Evolutionary conservation across 2,329 filamentous ascomycete species (phyloP).

Genomic region (Alternaria incomplexa): DNA sequence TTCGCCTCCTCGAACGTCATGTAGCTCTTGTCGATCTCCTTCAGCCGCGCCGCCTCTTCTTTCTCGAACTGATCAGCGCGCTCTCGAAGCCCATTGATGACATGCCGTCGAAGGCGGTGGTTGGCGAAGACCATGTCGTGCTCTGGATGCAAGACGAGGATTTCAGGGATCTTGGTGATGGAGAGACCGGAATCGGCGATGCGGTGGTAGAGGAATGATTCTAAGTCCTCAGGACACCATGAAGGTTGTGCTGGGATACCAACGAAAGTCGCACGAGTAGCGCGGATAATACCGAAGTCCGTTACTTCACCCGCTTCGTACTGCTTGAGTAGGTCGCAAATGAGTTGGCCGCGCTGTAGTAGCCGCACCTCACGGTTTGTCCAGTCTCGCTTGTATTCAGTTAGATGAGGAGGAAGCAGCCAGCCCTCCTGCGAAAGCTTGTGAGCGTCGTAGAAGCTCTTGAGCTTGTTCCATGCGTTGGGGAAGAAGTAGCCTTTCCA

Average conservation of each 20-base stretch:
- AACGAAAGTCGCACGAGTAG: conserved; percentile 16
- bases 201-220: conserved; percentile 16
- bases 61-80: conserved; percentile 7
- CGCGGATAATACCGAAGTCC: conserved; percentile 19
- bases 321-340: conserved; percentile 3
- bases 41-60: conserved; percentile 11
- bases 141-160: conserved; percentile 18
- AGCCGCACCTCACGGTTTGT: conserved; percentile 14
- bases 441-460: conserved; percentile 13
- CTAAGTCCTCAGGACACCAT: conserved; percentile 6
- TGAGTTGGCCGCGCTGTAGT: conserved; percentile 11
- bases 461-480: conserved; percentile 7
- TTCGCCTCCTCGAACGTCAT: not conserved
- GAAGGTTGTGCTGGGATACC: conserved; percentile 4
- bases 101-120: not conserved
- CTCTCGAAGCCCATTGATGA: not conserved
- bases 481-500: conserved; percentile 19
- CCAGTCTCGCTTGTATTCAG: conserved; percentile 17
- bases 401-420: conserved; percentile 2
- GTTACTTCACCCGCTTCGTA: conserved; percentile 7
- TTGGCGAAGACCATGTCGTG: conserved; percentile 4
- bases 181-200: conserved; percentile 6
- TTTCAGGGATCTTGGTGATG: conserved; percentile 5
- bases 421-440: not conserved
- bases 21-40: not conserved